Conservation (phyloP, 768 basidiomycete species). For the Lanmaoa pseudosensibilis region DNA sequence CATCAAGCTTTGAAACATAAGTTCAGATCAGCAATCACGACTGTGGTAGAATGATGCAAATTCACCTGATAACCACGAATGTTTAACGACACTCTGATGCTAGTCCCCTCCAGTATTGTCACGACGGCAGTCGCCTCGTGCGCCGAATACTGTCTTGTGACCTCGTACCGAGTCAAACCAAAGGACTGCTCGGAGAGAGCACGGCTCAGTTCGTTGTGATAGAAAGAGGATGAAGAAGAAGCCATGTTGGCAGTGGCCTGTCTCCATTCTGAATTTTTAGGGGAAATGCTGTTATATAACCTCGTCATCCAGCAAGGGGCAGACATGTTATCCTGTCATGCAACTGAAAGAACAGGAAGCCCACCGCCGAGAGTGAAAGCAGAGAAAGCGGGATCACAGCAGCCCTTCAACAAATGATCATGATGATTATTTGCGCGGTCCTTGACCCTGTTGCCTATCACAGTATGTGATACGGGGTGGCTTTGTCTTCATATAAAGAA, state of each 20-base stretch:
- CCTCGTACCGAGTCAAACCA: constrained; percentile 49
- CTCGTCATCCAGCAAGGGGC: constrained; percentile 26
- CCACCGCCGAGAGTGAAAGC: constrained; percentile 17
- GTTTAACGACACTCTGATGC: constrained; percentile 48
- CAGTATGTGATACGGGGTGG: constrained; percentile 14
- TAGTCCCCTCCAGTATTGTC: constrained; percentile 55
- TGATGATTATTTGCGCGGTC: constrained; percentile 16
- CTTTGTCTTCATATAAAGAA: constrained; percentile 10
- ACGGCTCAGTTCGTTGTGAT: constrained; percentile 49
- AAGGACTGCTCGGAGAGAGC: constrained; percentile 61
- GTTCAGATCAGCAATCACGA: constrained; percentile 10
- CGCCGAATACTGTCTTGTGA: constrained; percentile 37
- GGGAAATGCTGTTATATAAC: constrained; percentile 29
- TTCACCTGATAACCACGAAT: constrained; percentile 57
- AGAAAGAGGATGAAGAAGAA: constrained; percentile 27
- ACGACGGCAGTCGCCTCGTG: constrained; percentile 55
- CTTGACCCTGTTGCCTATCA: constrained; percentile 33
- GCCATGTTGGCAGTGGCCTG: constrained; percentile 16
- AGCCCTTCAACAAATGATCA: constrained; percentile 22
- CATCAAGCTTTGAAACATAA: constrained; percentile 25
- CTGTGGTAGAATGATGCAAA: not conserved
- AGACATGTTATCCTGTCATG: constrained; percentile 22
- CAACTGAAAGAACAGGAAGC: constrained; percentile 1
- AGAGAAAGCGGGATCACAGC: constrained; percentile 13
- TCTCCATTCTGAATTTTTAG: constrained; percentile 20